Evolutionary conservation across 768 basidiomycete species (phyloP), one percentile per base, ranked within the genome.

Genomic region (Gymnopilus junonius): DNA sequence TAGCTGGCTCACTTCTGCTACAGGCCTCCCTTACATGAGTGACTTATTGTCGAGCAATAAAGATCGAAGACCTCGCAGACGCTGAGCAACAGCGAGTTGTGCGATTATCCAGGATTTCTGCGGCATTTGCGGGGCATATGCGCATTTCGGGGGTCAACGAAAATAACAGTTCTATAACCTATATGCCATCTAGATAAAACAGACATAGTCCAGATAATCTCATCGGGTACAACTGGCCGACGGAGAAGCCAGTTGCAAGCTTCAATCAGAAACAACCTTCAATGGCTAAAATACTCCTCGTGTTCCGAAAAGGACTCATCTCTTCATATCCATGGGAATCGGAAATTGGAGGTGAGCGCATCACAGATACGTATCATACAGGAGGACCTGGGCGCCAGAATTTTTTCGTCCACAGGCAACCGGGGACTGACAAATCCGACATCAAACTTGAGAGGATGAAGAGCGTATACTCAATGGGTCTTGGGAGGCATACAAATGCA

Each of bases 401-500:
- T 37, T 32, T 55, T 12, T 27, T 54, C 10, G 3, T 15, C 43
- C 37, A 29, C 11, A 40, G 27, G 31, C 43, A 21, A 43, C 56
- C 15, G 17, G 40, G 4, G 43, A 32, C 20, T 34, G 29, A 32
- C 25, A 43, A 58, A 42, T 45, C 17, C 29, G 10, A 4, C 40
- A 34, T 32, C 35, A 27, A 21, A 57, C 17, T 55, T n/a, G 34
- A 54, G 8, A 27, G 8, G 1, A 32, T n/a, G 34, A 8, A 21
- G 12, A 40, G 6, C n/a, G 39, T 11, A 61, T 12, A 27, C 46
- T 60, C 34, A 55, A 21, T n/a, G 50, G 20, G 50, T 21, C 23
- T 34, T n/a, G 53, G 32, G 35, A 46, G 46, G 42, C 55, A 64
- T 65, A 59, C 62, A 56, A 63, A 71, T 66, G 69, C 64, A 69